Conservation (phyloP, 306 rosid genomes). For the Dalbergia oliveri region DNA sequence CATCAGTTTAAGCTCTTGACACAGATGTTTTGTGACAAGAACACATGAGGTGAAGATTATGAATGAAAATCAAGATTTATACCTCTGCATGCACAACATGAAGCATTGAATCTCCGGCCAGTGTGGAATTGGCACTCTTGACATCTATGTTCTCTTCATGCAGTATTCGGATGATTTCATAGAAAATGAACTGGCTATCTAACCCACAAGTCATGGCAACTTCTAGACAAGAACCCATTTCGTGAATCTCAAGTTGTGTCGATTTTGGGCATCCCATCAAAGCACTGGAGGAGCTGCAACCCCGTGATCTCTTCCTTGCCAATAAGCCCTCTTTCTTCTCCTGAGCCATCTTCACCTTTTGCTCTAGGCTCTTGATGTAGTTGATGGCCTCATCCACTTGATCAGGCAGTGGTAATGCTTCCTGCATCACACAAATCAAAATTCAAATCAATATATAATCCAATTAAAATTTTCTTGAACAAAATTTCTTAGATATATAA, state of each 20-base stretch:
- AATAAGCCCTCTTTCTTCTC: slow-evolving; percentile 62
- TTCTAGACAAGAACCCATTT: slow-evolving; percentile 64
- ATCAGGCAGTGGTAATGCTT: slow-evolving; percentile 55
- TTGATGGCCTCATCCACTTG: slow-evolving; percentile 78
- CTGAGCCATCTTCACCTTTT: slow-evolving; percentile 52
- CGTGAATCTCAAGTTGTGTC: slow-evolving; percentile 67
- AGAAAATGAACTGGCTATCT: slow-evolving; percentile 61
- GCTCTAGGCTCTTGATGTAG: slow-evolving; percentile 68
- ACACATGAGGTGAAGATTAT: not conserved
- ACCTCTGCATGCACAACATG: slow-evolving; percentile 81
- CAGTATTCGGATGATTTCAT: slow-evolving; percentile 66
- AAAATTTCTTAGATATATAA: not conserved
- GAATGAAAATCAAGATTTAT: not conserved
- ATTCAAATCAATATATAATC: not conserved
- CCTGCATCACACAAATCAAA: slow-evolving; percentile 52
- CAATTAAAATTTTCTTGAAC: not conserved
- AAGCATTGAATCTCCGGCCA: slow-evolving; percentile 47
- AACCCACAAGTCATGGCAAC: slow-evolving; percentile 59
- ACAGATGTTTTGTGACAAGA: not conserved
- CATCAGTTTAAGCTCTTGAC: too few species aligned
- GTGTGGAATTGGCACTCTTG: slow-evolving; percentile 53
- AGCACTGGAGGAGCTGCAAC: not conserved
- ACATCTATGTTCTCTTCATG: slow-evolving; percentile 68
- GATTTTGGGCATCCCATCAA: slow-evolving; percentile 21
- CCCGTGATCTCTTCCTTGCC: slow-evolving; percentile 53